Evolutionary conservation across 2,329 filamentous ascomycete species (phyloP).

Genomic region (Phymatotrichopsis omnivora): DNA sequence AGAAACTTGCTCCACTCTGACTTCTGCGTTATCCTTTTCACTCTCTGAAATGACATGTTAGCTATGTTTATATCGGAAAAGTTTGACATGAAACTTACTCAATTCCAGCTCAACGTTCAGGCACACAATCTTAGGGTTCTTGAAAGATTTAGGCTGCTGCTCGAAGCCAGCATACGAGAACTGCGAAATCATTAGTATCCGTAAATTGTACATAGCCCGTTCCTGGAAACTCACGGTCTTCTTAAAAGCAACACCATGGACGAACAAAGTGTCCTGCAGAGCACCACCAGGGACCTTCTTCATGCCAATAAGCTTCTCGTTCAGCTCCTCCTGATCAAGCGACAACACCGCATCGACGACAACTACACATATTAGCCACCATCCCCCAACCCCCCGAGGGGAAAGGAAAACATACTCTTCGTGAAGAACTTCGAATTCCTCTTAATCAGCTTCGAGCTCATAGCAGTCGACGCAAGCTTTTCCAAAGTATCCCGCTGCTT

Average conservation of each 20-base stretch:
- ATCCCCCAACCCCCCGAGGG: neutral
- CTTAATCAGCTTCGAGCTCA: constrained; percentile 99
- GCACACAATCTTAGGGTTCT: constrained; percentile 90
- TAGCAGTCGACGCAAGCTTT: constrained; percentile 88
- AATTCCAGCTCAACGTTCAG: constrained; percentile 96
- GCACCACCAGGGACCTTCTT: constrained; percentile 98
- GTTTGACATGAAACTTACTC: constrained; percentile 37
- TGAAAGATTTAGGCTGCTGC: constrained; percentile 94
- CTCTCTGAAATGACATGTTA: constrained; percentile 46
- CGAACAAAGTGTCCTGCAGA: constrained; percentile 88
- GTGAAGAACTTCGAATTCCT: constrained; percentile 95
- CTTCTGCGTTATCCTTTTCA: constrained; percentile 98
- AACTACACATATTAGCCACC: constrained; percentile 48
- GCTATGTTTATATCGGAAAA: neutral
- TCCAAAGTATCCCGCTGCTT: constrained; percentile 78
- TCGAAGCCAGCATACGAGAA: constrained; percentile 99
- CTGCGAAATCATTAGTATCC: constrained; percentile 14
- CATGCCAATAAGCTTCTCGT: constrained; percentile 94
- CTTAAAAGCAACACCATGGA: constrained; percentile 98
- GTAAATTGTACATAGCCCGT: neutral
- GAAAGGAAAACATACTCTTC: constrained; percentile 57
- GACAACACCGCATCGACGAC: constrained; percentile 94
- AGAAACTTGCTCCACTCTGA: constrained; percentile 93
- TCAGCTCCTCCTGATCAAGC: constrained; percentile 90
- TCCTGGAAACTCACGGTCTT: constrained; percentile 53